These are phyloP conservation scores for Tritrichomonas foetus DNA, from an alignment of 208 protist species.

Conservation along the genomic window DNA sequence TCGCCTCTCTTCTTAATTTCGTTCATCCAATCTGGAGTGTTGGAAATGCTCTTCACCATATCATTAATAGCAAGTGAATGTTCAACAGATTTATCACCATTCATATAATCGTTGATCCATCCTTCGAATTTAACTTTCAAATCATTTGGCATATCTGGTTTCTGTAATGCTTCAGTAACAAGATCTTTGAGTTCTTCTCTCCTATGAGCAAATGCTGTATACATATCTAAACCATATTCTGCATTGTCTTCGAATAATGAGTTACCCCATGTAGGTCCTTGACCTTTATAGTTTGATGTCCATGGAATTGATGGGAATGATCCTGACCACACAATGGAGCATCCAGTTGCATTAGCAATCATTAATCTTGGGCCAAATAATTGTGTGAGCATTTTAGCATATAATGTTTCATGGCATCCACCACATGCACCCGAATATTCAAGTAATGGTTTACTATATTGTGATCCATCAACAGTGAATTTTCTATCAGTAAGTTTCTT, in stretches of 20 bases:
- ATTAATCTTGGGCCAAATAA: slow-evolving; percentile 65
- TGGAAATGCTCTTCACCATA: neutral
- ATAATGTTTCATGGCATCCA: slow-evolving; percentile 68
- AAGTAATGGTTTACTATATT: slow-evolving; percentile 64
- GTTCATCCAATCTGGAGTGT: neutral
- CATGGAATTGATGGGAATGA: slow-evolving; percentile 55
- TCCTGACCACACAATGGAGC: slow-evolving; percentile 63
- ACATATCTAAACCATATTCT: slow-evolving; percentile 65
- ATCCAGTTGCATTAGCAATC: slow-evolving; percentile 70
- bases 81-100: neutral
- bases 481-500: neutral
- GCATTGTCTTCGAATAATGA: slow-evolving; percentile 69
- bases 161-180: neutral
- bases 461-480: slow-evolving; percentile 33
- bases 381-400: slow-evolving; percentile 68
- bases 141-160: neutral
- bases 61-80: neutral
- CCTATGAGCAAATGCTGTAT: slow-evolving; percentile 37
- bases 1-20: neutral
- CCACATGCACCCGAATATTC: slow-evolving; percentile 69
- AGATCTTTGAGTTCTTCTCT: slow-evolving; percentile 47
- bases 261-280: slow-evolving; percentile 63
- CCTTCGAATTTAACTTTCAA: neutral
- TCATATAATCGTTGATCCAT: neutral
- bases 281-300: slow-evolving; percentile 58